phyloP scores from a whole-genome alignment of 1,139 yeast genomes.

The Yamadazyma mexicana region DNA sequence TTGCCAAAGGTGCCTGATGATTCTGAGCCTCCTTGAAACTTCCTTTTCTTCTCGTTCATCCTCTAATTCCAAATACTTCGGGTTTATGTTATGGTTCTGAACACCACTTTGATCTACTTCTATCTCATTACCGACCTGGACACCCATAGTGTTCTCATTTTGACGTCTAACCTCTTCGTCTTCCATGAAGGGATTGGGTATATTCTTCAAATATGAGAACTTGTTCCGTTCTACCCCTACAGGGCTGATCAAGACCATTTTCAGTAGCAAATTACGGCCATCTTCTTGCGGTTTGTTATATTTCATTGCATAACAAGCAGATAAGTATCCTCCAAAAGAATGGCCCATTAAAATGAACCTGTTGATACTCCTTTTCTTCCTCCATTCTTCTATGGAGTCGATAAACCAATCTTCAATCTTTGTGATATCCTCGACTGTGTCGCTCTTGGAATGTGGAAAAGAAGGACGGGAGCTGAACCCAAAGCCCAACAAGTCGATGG shows the following conservation, averaged over 20 bases:
- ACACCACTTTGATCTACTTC: constrained; percentile 3
- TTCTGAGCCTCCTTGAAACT: constrained; percentile 21
- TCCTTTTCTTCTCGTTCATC: constrained; percentile 11
- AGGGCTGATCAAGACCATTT: constrained; percentile 45
- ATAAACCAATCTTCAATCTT: constrained; percentile 74
- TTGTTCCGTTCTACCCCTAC: constrained; percentile 46
- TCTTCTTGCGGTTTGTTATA: constrained; percentile 42
- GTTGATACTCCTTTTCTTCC: constrained; percentile 52
- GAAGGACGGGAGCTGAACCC: constrained; percentile 45
- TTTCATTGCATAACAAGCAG: constrained; percentile 73
- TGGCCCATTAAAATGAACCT: constrained; percentile 81
- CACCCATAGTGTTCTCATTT: constrained; percentile 27
- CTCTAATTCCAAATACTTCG: constrained; percentile 11
- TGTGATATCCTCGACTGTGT: constrained; percentile 30
- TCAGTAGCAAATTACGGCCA: constrained; percentile 32
- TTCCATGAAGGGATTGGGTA: constrained; percentile 18
- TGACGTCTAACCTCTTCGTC: constrained; percentile 28
- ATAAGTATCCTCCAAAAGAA: constrained; percentile 89
- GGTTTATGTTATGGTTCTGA: constrained; percentile 13
- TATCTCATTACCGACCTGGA: constrained; percentile 14
- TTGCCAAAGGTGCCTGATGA: constrained; percentile 36
- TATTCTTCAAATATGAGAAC: constrained; percentile 28
- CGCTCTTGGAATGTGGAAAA: constrained; percentile 33
- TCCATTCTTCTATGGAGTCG: constrained; percentile 85
- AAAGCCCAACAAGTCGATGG: constrained; percentile 46